Conservation (phyloP, 768 basidiomycete genomes). For the Podaxis sp. region DNA sequence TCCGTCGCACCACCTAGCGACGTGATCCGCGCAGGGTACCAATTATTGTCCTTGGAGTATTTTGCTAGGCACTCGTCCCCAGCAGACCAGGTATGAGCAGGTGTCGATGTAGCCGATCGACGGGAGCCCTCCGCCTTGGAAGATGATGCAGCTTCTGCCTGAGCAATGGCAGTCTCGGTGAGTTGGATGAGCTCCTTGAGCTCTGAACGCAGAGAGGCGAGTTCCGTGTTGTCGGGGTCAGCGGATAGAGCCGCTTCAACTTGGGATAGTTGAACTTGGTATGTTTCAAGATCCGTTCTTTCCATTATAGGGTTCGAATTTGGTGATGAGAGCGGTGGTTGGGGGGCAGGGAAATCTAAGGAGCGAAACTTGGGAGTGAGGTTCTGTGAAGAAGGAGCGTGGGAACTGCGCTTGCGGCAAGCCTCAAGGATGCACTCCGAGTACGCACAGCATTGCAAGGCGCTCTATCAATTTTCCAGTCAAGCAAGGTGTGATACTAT, state of each 20-base stretch:
- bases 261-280: slow-evolving; percentile 87
- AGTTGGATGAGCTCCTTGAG: slow-evolving; percentile 83
- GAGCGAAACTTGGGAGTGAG: not conserved
- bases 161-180: slow-evolving; percentile 68
- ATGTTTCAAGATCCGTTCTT: slow-evolving; percentile 81
- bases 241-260: slow-evolving; percentile 77
- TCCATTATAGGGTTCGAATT: slow-evolving; percentile 40
- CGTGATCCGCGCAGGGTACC: slow-evolving; percentile 89
- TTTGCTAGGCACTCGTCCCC: slow-evolving; percentile 87
- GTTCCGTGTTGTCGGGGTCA: slow-evolving; percentile 75
- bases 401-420: slow-evolving; percentile 7
- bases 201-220: slow-evolving; percentile 71
- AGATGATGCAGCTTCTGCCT: slow-evolving; percentile 53
- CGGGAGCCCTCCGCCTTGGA: slow-evolving; percentile 36
- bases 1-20: slow-evolving; percentile 80
- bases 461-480: no score
- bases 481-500: no score
- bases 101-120: slow-evolving; percentile 36
- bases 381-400: slow-evolving; percentile 8
- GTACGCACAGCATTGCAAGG: no score
- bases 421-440: no score
- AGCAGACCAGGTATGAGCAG: slow-evolving; percentile 64
- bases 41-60: slow-evolving; percentile 80
- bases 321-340: slow-evolving; percentile 11
- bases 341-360: not conserved